Conservation (phyloP, 768 basidiomycete species). For the Lanmaoa pseudosensibilis region DNA sequence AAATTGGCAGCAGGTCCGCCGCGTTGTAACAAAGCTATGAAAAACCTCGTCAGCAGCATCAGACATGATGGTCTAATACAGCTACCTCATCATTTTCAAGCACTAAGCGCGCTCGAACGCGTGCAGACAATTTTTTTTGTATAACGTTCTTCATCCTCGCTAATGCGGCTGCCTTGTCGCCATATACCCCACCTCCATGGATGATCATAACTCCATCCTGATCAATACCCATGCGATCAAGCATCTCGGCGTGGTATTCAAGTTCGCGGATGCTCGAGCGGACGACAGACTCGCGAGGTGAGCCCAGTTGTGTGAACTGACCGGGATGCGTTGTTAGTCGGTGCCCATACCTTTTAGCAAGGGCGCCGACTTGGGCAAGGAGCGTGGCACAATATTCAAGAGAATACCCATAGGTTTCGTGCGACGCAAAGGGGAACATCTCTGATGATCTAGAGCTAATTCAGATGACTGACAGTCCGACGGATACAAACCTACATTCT, state of each 20-base stretch:
- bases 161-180: slow-evolving; percentile 72
- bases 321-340: slow-evolving; percentile 87
- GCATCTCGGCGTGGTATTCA: slow-evolving; percentile 83
- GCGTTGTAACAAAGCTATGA: slow-evolving; percentile 77
- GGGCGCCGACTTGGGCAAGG: slow-evolving; percentile 56
- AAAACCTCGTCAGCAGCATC: not conserved
- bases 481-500: slow-evolving; percentile 44
- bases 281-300: slow-evolving; percentile 73
- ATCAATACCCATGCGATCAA: slow-evolving; percentile 80
- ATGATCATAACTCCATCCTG: slow-evolving; percentile 88
- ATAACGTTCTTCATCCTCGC: slow-evolving; percentile 74
- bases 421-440: slow-evolving; percentile 92
- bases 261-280: slow-evolving; percentile 78
- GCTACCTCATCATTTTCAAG: slow-evolving; percentile 92
- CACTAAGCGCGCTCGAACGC: slow-evolving; percentile 72
- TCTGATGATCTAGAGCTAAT: slow-evolving; percentile 60
- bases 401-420: slow-evolving; percentile 75
- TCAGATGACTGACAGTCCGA: not conserved
- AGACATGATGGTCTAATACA: not conserved
- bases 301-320: slow-evolving; percentile 81
- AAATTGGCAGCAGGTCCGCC: slow-evolving; percentile 84
- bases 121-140: slow-evolving; percentile 51
- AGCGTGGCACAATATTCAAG: slow-evolving; percentile 67
- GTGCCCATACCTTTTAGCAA: slow-evolving; percentile 72
- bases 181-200: slow-evolving; percentile 84